These are phyloP conservation scores for Pyrus hybrid DNA, from an alignment of 331 rosid species.

Conservation along the genomic window DNA sequence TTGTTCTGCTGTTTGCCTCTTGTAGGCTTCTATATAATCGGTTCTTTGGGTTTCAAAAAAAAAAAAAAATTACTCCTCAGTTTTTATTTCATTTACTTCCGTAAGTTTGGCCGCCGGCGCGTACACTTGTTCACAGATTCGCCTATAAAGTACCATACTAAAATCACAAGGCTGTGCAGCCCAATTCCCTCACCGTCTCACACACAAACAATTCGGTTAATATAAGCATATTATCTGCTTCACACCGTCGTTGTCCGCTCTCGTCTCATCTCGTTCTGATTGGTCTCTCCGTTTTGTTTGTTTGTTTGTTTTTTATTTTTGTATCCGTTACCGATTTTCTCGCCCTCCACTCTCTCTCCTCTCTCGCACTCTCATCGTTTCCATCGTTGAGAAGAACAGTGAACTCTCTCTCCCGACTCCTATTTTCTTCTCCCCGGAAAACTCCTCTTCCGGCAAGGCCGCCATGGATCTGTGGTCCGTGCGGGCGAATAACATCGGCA, in stretches of 20 bases:
- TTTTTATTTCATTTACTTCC: too few species aligned
- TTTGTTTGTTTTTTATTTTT: neutral
- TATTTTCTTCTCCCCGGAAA: constrained; percentile 4
- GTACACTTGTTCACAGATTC: neutral
- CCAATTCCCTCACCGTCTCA: neutral
- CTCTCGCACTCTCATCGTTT: constrained; percentile 1
- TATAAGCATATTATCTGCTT: constrained; percentile 25
- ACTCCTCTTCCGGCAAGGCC: neutral
- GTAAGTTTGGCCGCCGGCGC: neutral
- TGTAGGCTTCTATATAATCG: too few species aligned
- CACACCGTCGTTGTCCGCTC: constrained; percentile 1
- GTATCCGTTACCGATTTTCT: constrained; percentile 17
- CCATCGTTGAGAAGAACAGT: neutral
- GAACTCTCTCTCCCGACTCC: neutral
- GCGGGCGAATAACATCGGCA: constrained; percentile 38
- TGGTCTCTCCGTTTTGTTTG: neutral
- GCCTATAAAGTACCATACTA: neutral
- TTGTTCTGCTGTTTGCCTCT: too few species aligned
- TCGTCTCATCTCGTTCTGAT: constrained; percentile 2
- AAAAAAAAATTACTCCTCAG: too few species aligned
- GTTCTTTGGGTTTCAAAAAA: too few species aligned
- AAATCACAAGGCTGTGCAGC: neutral
- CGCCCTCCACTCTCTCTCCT: neutral
- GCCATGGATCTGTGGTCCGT: constrained; percentile 73
- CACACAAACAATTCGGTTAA: neutral